These are phyloP conservation scores for Pterocarpus macrocarpus DNA, from an alignment of 306 rosid genomes.

Conservation along the genomic window DNA sequence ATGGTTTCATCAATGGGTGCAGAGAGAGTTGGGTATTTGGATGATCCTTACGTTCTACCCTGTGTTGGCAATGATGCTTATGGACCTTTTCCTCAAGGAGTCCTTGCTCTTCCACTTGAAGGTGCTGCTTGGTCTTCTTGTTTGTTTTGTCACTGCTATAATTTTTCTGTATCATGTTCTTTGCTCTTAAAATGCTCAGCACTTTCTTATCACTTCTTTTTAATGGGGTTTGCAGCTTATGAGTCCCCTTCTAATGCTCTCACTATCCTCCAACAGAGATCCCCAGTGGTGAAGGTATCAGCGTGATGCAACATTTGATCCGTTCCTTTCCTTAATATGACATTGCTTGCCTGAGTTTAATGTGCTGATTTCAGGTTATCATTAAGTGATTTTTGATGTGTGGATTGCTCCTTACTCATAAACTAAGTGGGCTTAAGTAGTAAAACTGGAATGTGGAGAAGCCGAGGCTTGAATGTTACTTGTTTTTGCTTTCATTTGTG, in stretches of 20 bases:
- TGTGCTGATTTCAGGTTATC: neutral
- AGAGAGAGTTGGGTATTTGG: conserved; percentile 84
- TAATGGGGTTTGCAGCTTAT: conserved; percentile 65
- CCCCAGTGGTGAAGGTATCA: conserved; percentile 77
- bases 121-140: conserved; percentile 56
- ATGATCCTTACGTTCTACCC: conserved; percentile 79
- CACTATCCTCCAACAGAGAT: conserved; percentile 85
- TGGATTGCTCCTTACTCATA: neutral
- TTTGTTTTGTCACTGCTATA: conserved; percentile 5
- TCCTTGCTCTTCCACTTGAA: conserved; percentile 91
- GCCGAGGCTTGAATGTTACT: neutral
- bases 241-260: conserved; percentile 71
- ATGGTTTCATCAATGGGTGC: conserved; percentile 72
- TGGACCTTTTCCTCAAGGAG: conserved; percentile 80
- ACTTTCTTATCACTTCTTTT: conserved; percentile 9
- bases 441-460: conserved; percentile 2
- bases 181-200: neutral
- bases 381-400: neutral
- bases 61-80: conserved; percentile 96
- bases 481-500: neutral
- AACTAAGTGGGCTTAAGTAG: neutral
- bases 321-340: conserved; percentile 15
- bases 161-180: neutral
- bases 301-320: neutral
- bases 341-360: conserved; percentile 16